phyloP scores from a whole-genome alignment of 768 basidiomycete species.

The Pisolithus marmoratus region DNA sequence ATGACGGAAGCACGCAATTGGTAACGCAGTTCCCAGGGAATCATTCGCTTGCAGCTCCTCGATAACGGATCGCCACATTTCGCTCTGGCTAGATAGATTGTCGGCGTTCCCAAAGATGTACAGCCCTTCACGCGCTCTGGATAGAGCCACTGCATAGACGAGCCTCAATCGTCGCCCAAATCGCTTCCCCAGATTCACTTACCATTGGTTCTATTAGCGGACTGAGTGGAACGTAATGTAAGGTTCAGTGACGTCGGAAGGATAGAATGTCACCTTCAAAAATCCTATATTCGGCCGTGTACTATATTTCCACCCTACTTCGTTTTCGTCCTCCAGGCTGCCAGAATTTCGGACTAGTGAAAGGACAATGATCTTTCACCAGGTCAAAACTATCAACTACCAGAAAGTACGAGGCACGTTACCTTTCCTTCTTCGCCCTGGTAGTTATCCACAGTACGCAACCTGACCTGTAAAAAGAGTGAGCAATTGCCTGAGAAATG shows the following conservation, averaged over 20 bases:
- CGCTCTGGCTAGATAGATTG: slow-evolving; percentile 42
- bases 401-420: background rate
- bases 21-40: slow-evolving; percentile 46
- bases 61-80: slow-evolving; percentile 55
- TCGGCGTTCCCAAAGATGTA: slow-evolving; percentile 67
- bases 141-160: slow-evolving; percentile 50
- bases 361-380: slow-evolving; percentile 57
- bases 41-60: slow-evolving; percentile 48
- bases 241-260: background rate
- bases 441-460: slow-evolving; percentile 75
- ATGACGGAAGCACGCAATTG: slow-evolving; percentile 54
- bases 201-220: slow-evolving; percentile 52
- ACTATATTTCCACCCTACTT: slow-evolving; percentile 9
- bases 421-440: slow-evolving; percentile 71
- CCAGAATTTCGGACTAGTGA: slow-evolving; percentile 72
- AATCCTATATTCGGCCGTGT: slow-evolving; percentile 55
- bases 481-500: background rate
- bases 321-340: slow-evolving; percentile 31
- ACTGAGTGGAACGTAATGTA: slow-evolving; percentile 29
- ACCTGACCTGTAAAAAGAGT: slow-evolving; percentile 43
- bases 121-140: slow-evolving; percentile 68
- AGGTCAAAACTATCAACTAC: background rate
- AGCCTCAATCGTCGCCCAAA: background rate
- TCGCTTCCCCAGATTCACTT: background rate
- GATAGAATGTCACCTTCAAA: slow-evolving; percentile 45